Percentiles rank a stretch among this genome's conserved stretches.
Evolutionary conservation across 768 basidiomycete genomes (phyloP).

Genomic region (Imleria badia): DNA sequence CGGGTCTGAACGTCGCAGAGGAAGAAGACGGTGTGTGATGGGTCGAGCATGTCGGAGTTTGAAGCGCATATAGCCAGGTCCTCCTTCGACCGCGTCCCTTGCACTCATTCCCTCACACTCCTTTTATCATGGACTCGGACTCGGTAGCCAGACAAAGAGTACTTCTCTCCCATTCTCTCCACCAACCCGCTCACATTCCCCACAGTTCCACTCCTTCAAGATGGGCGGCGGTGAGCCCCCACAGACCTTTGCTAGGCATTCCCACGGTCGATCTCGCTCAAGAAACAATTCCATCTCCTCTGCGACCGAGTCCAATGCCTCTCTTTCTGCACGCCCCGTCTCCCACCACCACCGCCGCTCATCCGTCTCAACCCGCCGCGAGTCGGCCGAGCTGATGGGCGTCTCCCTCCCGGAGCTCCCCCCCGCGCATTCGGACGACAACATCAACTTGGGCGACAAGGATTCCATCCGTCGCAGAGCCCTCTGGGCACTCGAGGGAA

Average conservation of each 20-base stretch:
- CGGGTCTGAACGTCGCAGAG: constrained; percentile 82
- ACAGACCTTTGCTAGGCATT: constrained; percentile 36
- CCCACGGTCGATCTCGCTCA: constrained; percentile 56
- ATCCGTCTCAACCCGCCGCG: constrained; percentile 84
- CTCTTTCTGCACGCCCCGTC: constrained; percentile 51
- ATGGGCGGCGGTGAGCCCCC: constrained; percentile 46
- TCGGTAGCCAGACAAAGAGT: constrained; percentile 46
- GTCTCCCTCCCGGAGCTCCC: constrained; percentile 69
- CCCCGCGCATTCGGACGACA: constrained; percentile 59
- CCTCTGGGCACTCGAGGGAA: constrained; percentile 85
- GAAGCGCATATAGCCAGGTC: background rate
- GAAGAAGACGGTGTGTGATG: constrained; percentile 55
- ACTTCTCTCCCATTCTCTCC: background rate
- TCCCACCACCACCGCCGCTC: constrained; percentile 86
- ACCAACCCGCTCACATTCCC: background rate
- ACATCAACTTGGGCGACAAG: constrained; percentile 66
- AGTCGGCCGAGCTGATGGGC: constrained; percentile 92
- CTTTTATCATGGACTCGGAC: constrained; percentile 39
- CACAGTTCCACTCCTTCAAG: constrained; percentile 72
- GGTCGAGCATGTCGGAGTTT: constrained; percentile 39
- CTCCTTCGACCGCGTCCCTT: too few species aligned
- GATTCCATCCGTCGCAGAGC: constrained; percentile 82
- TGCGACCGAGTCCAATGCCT: constrained; percentile 33
- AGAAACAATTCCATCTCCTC: constrained; percentile 58
- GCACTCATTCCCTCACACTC: constrained; percentile 20